A percentile compares a stretch with the other conserved stretches of the same genome.
phyloP scores from a whole-genome alignment of 1,139 yeast genomes.

The Blastobotrys petasosporus region DNA sequence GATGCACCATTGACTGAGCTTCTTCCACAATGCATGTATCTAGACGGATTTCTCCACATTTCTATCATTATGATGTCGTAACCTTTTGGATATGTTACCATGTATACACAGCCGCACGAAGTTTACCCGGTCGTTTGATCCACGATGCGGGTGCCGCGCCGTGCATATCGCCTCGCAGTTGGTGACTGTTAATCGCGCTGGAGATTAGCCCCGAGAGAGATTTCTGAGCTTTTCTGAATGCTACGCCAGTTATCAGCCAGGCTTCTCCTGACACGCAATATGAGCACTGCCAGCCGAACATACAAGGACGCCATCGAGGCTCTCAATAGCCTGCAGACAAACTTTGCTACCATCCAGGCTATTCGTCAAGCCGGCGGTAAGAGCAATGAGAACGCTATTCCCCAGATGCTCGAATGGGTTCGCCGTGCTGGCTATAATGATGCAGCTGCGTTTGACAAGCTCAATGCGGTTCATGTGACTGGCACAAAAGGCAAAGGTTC shows the following conservation, averaged over 20 bases:
- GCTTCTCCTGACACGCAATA: background rate
- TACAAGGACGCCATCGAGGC: slow-evolving; percentile 60
- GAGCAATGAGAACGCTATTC: slow-evolving; percentile 64
- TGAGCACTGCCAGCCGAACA: slow-evolving; percentile 15
- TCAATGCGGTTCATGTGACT: slow-evolving; percentile 85
- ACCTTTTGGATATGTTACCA: background rate
- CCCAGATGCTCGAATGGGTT: slow-evolving; percentile 90
- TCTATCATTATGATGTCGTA: slow-evolving; percentile 37
- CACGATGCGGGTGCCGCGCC: too few relatives aligned
- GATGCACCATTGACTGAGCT: slow-evolving; percentile 46
- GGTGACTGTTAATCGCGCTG: too few relatives aligned
- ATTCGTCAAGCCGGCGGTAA: slow-evolving; percentile 64
- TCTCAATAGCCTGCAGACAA: slow-evolving; percentile 82
- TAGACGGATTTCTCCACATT: slow-evolving; percentile 76
- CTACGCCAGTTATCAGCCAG: too few relatives aligned
- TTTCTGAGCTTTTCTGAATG: too few relatives aligned
- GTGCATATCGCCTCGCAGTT: too few relatives aligned
- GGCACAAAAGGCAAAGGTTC: slow-evolving; percentile 99
- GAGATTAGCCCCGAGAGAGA: too few relatives aligned
- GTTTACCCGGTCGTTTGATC: background rate
- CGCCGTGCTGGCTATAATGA: slow-evolving; percentile 70
- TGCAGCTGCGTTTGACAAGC: slow-evolving; percentile 52
- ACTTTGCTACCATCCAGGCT: slow-evolving; percentile 84
- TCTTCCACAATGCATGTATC: slow-evolving; percentile 49
- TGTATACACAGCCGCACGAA: background rate